A percentile compares a stretch with the other conserved stretches of the same genome.
These are phyloP conservation scores for Zygoascus meyerae DNA, from an alignment of 1,139 yeast genomes.

Conservation along the genomic window DNA sequence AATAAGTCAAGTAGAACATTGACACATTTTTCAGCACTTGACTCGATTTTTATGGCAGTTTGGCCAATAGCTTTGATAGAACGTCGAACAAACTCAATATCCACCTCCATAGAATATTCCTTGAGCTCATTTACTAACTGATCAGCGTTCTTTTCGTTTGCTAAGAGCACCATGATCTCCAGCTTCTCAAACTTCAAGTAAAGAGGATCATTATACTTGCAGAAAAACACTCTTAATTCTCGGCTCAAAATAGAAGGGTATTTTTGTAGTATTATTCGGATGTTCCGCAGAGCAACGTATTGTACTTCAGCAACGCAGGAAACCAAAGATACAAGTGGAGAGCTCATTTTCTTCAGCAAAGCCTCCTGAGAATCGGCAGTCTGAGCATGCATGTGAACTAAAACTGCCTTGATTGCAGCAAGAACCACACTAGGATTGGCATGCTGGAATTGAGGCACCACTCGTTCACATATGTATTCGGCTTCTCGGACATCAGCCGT, in stretches of 20 bases:
- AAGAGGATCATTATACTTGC: constrained; percentile 90
- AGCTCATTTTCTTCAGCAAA: constrained; percentile 69
- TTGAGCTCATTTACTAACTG: constrained; percentile 75
- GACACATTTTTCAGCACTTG: constrained; percentile 60
- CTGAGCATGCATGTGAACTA: constrained; percentile 61
- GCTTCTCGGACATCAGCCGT: constrained; percentile 62
- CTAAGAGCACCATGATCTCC: constrained; percentile 82
- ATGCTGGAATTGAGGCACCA: constrained; percentile 93
- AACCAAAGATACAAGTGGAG: constrained; percentile 85
- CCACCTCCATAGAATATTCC: constrained; percentile 92
- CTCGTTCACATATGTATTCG: constrained; percentile 80
- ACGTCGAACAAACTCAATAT: constrained; percentile 77
- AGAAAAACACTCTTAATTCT: constrained; percentile 85
- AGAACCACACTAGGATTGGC: constrained; percentile 95
- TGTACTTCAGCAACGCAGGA: constrained; percentile 92
- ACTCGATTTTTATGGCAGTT: constrained; percentile 72
- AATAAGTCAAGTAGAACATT: constrained; percentile 69
- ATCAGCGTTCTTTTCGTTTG: constrained; percentile 62
- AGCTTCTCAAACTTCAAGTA: constrained; percentile 89
- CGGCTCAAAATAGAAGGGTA: constrained; percentile 74
- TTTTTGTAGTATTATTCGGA: constrained; percentile 81
- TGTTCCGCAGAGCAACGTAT: constrained; percentile 88
- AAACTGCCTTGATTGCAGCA: constrained; percentile 74
- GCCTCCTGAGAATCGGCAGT: constrained; percentile 41
- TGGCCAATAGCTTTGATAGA: constrained; percentile 84